Evolutionary conservation across 2,329 filamentous ascomycete genomes (phyloP).

Genomic region (Fusarium liriodendri): DNA sequence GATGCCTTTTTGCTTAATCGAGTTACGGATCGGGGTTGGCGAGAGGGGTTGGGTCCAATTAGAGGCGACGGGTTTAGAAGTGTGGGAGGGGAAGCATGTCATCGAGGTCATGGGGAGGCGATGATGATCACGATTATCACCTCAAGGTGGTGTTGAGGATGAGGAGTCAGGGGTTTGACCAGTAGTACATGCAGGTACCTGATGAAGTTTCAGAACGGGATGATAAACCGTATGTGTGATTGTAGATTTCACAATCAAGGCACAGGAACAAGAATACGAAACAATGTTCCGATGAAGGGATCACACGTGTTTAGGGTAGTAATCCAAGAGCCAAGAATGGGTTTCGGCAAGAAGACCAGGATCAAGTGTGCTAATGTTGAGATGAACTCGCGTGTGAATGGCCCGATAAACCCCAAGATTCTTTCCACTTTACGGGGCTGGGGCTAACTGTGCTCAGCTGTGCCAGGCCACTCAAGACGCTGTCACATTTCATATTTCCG

Average conservation of each 20-base stretch:
- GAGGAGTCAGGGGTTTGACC: background rate
- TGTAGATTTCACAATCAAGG: slow-evolving; percentile 12
- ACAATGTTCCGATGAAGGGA: background rate
- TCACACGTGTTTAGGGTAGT: slow-evolving; percentile 31
- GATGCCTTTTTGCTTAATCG: background rate
- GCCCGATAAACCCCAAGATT: slow-evolving; percentile 16
- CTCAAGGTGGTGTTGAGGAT: slow-evolving; percentile 9
- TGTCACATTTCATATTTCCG: background rate
- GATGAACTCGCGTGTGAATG: slow-evolving; percentile 27
- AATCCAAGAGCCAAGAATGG: background rate
- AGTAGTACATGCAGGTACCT: slow-evolving; percentile 23
- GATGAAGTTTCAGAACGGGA: slow-evolving; percentile 5
- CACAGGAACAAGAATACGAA: slow-evolving; percentile 30
- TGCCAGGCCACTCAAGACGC: slow-evolving; percentile 2
- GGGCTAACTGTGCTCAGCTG: slow-evolving; percentile 7
- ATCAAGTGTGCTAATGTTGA: slow-evolving; percentile 15
- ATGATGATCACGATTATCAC: slow-evolving; percentile 30
- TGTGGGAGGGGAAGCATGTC: slow-evolving; percentile 5
- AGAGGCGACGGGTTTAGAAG: background rate
- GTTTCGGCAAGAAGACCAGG: background rate
- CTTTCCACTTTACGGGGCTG: slow-evolving; percentile 10
- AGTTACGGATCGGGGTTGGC: slow-evolving; percentile 2
- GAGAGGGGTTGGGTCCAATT: slow-evolving; percentile 25
- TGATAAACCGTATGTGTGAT: background rate
- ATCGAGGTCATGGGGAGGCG: slow-evolving; percentile 17